phyloP scores from a whole-genome alignment of 768 basidiomycete genomes.

The Tulasnella sp. region DNA sequence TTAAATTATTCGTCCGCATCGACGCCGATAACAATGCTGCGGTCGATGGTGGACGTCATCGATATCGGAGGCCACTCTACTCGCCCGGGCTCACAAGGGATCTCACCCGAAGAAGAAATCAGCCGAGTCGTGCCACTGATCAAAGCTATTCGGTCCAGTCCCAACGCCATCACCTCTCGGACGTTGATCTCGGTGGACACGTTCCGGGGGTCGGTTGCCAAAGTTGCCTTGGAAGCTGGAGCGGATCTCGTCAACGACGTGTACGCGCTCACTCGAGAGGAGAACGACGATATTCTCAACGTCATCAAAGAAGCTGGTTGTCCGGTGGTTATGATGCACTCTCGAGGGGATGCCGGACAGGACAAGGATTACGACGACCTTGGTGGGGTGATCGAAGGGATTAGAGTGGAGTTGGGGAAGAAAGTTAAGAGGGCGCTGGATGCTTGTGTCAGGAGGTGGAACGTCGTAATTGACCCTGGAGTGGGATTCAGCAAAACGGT shows the following conservation, averaged over 20 bases:
- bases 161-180: slow-evolving; percentile 23
- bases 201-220: slow-evolving; percentile 73
- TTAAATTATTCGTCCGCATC: not conserved
- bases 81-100: slow-evolving; percentile 64
- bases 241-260: slow-evolving; percentile 96
- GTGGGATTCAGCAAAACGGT: slow-evolving; percentile 88
- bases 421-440: slow-evolving; percentile 58
- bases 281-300: slow-evolving; percentile 52
- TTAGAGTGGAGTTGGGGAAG: slow-evolving; percentile 61
- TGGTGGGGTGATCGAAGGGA: slow-evolving; percentile 54
- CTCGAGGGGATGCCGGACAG: slow-evolving; percentile 68
- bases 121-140: slow-evolving; percentile 66
- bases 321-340: slow-evolving; percentile 92
- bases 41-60: slow-evolving; percentile 61
- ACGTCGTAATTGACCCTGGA: slow-evolving; percentile 84
- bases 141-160: slow-evolving; percentile 41
- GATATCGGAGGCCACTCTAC: slow-evolving; percentile 96
- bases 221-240: slow-evolving; percentile 64
- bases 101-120: slow-evolving; percentile 62
- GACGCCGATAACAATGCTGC: slow-evolving; percentile 41
- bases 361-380: slow-evolving; percentile 59
- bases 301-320: slow-evolving; percentile 56
- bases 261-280: slow-evolving; percentile 59
- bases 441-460: slow-evolving; percentile 77
- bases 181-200: slow-evolving; percentile 78